Base-by-base conservation (phyloP, 2,329 filamentous ascomycete species). In the Fusarium siculi region DNA sequence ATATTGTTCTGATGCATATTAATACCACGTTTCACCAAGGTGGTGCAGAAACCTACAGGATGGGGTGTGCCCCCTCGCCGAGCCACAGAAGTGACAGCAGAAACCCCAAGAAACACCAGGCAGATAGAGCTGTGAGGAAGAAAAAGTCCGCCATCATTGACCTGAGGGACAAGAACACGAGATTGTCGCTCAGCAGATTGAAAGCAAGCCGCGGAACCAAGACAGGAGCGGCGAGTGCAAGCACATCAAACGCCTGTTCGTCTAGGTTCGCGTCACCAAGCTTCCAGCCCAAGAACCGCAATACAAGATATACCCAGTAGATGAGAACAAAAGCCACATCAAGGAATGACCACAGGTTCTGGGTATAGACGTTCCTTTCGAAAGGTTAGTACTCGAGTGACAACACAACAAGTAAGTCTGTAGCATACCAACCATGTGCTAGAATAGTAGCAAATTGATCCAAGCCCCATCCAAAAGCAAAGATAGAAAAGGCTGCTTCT, bases 121-220 rank as follows among this genome's bases (percentile, higher is more conserved):
- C 89, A 10, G 93, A 92, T 37, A 97, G 84, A 5, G 91, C 84
- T 0, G 93, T 95, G 6, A 96, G 85, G 52, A 94, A 85, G n/a
- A 92, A 90, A 77, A 97, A 97, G 78, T 97, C 92, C 11, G 90
- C 90, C 89, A 97, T 93, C 93, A 96, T 96, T 12, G 93, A 93
- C 54, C 93, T 87, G 7, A 97, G 84, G 0, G 93, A 93, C 62
- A 97, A 87, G 78, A 97, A 95, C 4, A 96, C 89, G 81, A 97
- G 88, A 77, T 96, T 96, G 77, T 96, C 93, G 0, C 93, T 93
- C 79, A 96, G 89, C 53, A 96, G 79, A 73, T 94, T 96, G 81
- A 97, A 96, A 7, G 94, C 94, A 23, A 97, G 83, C 4, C 94
- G 89, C 2, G 94, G 93, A 12, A 96, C 87, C 5, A 96, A 85